Evolutionary conservation across 2,329 filamentous ascomycete species (phyloP).

Genomic region (Pseudocercospora eumusae): DNA sequence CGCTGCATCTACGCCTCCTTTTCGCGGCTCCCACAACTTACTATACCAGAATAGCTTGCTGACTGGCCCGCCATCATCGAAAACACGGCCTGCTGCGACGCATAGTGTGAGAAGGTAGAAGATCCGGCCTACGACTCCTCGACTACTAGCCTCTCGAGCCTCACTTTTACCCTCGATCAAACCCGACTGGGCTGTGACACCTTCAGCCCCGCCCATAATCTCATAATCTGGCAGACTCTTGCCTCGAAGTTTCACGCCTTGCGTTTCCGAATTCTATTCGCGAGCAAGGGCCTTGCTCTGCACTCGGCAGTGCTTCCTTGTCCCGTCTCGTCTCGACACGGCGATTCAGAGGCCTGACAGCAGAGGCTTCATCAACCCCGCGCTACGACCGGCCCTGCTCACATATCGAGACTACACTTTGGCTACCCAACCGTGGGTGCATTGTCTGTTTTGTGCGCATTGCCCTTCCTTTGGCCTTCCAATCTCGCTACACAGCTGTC

Average conservation of each 20-base stretch:
- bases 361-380: slow-evolving; percentile 25
- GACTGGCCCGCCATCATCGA: background rate
- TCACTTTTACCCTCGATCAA: slow-evolving; percentile 24
- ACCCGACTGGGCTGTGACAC: slow-evolving; percentile 22
- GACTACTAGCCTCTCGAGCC: too few species aligned
- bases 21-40: slow-evolving; percentile 7
- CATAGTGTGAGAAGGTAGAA: slow-evolving; percentile 7
- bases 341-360: slow-evolving; percentile 24
- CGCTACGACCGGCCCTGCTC: slow-evolving; percentile 26
- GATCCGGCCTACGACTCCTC: too few species aligned
- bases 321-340: slow-evolving; percentile 21
- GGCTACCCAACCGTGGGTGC: slow-evolving; percentile 28
- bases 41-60: background rate
- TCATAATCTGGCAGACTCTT: slow-evolving; percentile 26
- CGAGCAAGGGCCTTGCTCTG: slow-evolving; percentile 27
- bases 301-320: slow-evolving; percentile 30
- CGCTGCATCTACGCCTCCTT: slow-evolving; percentile 9
- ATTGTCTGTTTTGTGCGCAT: slow-evolving; percentile 29
- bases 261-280: slow-evolving; percentile 33
- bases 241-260: slow-evolving; percentile 33
- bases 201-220: slow-evolving; percentile 25
- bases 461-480: slow-evolving; percentile 25
- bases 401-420: slow-evolving; percentile 24
- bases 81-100: slow-evolving; percentile 3
- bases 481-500: slow-evolving; percentile 21